Evolutionary conservation across 345 rosid genomes (phyloP).

Genomic region (Lagerstroemia speciosa): DNA sequence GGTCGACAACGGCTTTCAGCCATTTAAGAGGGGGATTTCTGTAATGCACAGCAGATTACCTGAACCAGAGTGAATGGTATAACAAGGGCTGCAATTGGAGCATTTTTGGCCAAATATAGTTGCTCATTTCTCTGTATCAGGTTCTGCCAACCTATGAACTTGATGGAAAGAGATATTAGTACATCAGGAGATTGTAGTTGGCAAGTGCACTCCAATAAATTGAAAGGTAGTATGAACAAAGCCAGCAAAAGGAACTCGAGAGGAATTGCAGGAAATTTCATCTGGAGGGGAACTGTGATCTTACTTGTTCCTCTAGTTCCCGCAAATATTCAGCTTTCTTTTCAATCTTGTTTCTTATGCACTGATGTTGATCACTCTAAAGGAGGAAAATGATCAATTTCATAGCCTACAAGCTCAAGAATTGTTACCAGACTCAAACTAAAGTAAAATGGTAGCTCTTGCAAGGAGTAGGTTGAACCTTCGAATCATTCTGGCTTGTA

Average conservation of each 20-base stretch:
- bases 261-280: slow-evolving; percentile 6
- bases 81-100: slow-evolving; percentile 81
- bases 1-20: neutral
- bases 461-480: slow-evolving; percentile 43
- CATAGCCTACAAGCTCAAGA: slow-evolving; percentile 3
- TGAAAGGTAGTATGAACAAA: too few relatives aligned
- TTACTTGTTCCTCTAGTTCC: slow-evolving; percentile 96
- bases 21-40: neutral
- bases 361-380: slow-evolving; percentile 57
- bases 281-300: slow-evolving; percentile 10
- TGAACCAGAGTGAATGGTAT: slow-evolving; percentile 97
- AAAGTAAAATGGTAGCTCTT: slow-evolving; percentile 7
- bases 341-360: slow-evolving; percentile 65
- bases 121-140: slow-evolving; percentile 77
- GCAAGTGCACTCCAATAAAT: neutral
- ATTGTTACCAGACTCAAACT: neutral
- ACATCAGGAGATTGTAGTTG: neutral
- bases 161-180: slow-evolving; percentile 19
- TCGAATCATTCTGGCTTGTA: slow-evolving; percentile 79
- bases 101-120: slow-evolving; percentile 62
- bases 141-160: slow-evolving; percentile 85
- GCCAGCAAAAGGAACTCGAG: neutral
- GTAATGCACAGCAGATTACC: slow-evolving; percentile 34
- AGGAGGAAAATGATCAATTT: slow-evolving; percentile 10
- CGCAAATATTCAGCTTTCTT: slow-evolving; percentile 82